Evolutionary conservation across 176 grass and related monocot genomes (phyloP).

Genomic region (Bolboschoenus planiculmis): DNA sequence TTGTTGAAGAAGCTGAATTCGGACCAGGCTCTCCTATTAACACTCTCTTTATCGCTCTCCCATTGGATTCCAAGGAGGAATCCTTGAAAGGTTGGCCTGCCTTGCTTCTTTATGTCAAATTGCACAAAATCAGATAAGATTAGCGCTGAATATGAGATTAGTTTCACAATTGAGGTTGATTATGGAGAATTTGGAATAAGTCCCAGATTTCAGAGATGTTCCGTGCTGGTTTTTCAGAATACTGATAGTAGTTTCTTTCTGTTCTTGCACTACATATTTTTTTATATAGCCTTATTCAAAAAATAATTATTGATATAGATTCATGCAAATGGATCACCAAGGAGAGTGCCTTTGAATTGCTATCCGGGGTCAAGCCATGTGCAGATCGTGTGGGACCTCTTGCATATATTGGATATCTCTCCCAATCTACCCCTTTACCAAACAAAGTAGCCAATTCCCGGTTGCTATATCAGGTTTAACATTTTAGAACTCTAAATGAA

Average conservation of each 20-base stretch:
- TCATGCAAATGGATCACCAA: constrained; percentile 70
- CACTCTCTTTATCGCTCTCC: constrained; percentile 42
- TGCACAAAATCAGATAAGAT: background rate
- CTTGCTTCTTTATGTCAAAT: background rate
- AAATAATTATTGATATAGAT: constrained; percentile 31
- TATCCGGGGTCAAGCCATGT: constrained; percentile 34
- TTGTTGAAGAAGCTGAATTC: constrained; percentile 74
- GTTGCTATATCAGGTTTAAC: constrained; percentile 57
- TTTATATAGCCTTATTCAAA: background rate
- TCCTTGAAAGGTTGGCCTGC: constrained; percentile 36
- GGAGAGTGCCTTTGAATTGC: constrained; percentile 36
- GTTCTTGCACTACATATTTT: background rate
- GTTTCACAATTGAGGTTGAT: background rate
- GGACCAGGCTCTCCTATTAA: constrained; percentile 57
- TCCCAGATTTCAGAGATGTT: background rate
- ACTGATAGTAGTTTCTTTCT: background rate
- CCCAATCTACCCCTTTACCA: constrained; percentile 23
- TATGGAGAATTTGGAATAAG: background rate
- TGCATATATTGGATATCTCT: constrained; percentile 37
- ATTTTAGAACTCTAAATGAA: background rate
- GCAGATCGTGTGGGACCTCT: constrained; percentile 52
- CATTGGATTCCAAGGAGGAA: constrained; percentile 38
- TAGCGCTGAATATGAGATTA: background rate
- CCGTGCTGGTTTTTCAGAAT: background rate
- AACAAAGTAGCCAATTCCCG: background rate